Evolutionary conservation across 2,329 filamentous ascomycete species (phyloP), one percentile per base, ranked within the genome.

Genomic region (Dactylellina leptospora): DNA sequence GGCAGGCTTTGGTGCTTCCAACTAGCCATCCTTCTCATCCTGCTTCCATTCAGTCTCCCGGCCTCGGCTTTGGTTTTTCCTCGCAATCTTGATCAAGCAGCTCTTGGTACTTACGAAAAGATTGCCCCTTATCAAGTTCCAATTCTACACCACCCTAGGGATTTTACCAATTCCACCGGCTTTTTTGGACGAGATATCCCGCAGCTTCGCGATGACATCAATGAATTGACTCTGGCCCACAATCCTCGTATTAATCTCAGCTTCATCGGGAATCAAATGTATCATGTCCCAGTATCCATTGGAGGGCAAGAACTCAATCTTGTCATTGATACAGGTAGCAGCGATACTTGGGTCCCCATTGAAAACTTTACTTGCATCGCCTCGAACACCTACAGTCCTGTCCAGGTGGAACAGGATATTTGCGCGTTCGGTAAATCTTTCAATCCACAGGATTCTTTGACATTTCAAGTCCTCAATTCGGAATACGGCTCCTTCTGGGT

Each of bases 291-390:
- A 1, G 68, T 47, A 9, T 54, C 25, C 9, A 33, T 72, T 27
- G 44, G 38, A 11, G 36, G 16, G 6, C 68, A 72, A 36, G 16
- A 33, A 1, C 0, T 64, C n/a, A 60, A 59, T 13, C 25, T 72
- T 3, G 16, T 64, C 33, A 44, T 72, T 1, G 68, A 72, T 40
- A 64, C 68, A 0, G 68, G 68, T 6, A 72, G 68, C 18, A 72
- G 68, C 22, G 68, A 72, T 36, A 72, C 59, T 9, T 72, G 68
- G 68, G 53, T 63, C 16, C 18, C 59, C 28, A 1, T 36, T 5
- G 27, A 50, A 3, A 20, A 45, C 16, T 72, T 36, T 16, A 47
- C 10, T 4, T 72, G 66, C 23, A 30, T 38, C 1, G n/a, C 23
- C 16, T 20, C n/a, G 9, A 20, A 27, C 9, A 8, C 9, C 13